These are phyloP conservation scores for Skeletonema tropicum DNA, from an alignment of 108 stramenopile species.

Conservation along the genomic window DNA sequence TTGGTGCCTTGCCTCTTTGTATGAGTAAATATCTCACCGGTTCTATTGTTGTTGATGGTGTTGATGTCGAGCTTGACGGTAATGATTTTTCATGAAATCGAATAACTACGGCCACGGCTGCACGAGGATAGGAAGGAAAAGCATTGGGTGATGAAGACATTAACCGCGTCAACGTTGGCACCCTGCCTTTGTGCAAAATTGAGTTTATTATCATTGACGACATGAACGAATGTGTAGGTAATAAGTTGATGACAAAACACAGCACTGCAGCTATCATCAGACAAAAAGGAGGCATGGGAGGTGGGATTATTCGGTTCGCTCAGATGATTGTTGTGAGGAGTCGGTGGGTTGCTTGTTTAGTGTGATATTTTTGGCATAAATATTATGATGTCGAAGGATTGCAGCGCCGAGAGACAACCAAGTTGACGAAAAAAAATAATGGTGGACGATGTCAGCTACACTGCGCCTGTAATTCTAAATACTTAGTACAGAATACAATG, in stretches of 20 bases:
- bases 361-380: no score
- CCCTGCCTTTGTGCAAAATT: background rate
- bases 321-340: background rate
- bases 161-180: background rate
- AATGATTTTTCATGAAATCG: slow-evolving; percentile 27
- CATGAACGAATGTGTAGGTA: background rate
- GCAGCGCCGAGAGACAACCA: no score
- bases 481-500: no score
- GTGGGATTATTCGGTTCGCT: background rate
- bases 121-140: slow-evolving; percentile 46
- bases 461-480: no score
- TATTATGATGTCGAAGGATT: no score
- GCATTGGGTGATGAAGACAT: slow-evolving; percentile 6
- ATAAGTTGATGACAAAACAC: background rate
- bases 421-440: no score
- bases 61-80: background rate
- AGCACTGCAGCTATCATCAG: background rate
- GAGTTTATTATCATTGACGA: background rate
- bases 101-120: slow-evolving; percentile 68
- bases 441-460: no score
- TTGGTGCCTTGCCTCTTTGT: slow-evolving; percentile 71
- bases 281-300: background rate
- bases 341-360: no score
- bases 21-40: slow-evolving; percentile 53
- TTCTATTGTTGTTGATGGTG: background rate